Conservation (phyloP, 352 stramenopile genomes). For the Aphanomyces stellatus region DNA sequence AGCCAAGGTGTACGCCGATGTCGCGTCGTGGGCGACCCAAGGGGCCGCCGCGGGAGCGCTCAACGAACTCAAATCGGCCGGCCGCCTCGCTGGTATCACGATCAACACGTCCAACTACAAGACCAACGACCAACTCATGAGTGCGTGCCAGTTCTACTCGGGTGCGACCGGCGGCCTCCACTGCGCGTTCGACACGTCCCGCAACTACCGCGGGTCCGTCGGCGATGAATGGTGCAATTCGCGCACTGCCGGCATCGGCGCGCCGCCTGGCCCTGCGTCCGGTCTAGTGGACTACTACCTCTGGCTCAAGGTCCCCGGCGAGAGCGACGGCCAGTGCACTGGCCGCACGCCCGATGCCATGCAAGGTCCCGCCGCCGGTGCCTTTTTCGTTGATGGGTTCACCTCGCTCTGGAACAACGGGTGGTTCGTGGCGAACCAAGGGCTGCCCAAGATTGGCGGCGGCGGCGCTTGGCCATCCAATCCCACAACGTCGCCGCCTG, state of each 20-base stretch:
- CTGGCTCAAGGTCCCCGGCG: slow-evolving; percentile 52
- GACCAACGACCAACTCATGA: slow-evolving; percentile 36
- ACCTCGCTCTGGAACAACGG: slow-evolving; percentile 51
- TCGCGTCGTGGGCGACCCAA: slow-evolving; percentile 41
- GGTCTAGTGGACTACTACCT: slow-evolving; percentile 59
- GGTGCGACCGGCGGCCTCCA: slow-evolving; percentile 22
- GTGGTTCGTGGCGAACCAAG: slow-evolving; percentile 39
- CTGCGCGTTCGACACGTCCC: slow-evolving; percentile 55
- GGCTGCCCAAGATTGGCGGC: slow-evolving; percentile 15
- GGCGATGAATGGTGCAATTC: slow-evolving; percentile 62
- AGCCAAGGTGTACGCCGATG: slow-evolving; percentile 50
- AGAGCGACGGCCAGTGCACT: slow-evolving; percentile 57
- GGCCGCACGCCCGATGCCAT: slow-evolving; percentile 35
- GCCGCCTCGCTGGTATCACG: slow-evolving; percentile 42
- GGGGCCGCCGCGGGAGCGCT: neutral
- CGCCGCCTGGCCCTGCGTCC: slow-evolving; percentile 35
- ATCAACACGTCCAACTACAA: slow-evolving; percentile 75
- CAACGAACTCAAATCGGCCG: slow-evolving; percentile 30
- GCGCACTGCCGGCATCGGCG: slow-evolving; percentile 38
- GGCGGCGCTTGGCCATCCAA: neutral
- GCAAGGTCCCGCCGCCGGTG: slow-evolving; percentile 34
- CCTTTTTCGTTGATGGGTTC: slow-evolving; percentile 49
- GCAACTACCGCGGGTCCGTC: slow-evolving; percentile 35
- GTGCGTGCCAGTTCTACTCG: slow-evolving; percentile 28
- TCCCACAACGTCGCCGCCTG: neutral